Conservation (phyloP, 192 early-diverging fungal genomes). For the Fimicolochytrium jonesii region DNA sequence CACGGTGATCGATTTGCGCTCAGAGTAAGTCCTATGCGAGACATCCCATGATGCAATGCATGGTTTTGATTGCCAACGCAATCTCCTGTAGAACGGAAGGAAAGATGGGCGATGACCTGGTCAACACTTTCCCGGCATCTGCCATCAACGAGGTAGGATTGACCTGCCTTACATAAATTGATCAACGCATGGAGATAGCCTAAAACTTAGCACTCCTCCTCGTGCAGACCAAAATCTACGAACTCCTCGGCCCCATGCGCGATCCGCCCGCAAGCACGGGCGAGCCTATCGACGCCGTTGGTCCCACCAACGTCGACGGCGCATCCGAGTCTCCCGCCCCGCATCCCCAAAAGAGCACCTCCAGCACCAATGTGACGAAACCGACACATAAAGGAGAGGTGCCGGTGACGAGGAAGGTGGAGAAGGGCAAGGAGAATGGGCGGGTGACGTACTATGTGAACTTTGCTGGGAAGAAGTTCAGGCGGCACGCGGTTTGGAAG, state of each 20-base stretch:
- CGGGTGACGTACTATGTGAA: constrained; percentile 25
- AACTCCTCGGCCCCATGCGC: no score
- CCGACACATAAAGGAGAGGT: not conserved
- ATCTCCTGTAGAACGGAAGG: constrained; percentile 14
- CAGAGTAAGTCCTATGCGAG: constrained; percentile 17
- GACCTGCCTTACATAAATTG: no score
- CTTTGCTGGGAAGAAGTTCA: constrained; percentile 28
- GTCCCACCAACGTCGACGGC: no score
- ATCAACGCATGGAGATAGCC: no score
- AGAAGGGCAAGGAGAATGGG: not conserved
- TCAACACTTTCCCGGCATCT: constrained; percentile 34
- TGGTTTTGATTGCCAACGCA: not conserved
- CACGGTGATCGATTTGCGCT: constrained; percentile 44
- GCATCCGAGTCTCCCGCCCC: no score
- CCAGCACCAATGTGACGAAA: not conserved
- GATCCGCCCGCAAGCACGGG: no score
- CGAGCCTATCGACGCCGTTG: no score
- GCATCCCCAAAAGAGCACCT: not conserved
- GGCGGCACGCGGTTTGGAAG: constrained; percentile 25
- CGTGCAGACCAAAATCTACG: no score
- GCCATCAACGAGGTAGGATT: constrained; percentile 24
- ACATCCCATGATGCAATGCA: not conserved
- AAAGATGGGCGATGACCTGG: constrained; percentile 22
- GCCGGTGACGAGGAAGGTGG: not conserved
- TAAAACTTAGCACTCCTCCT: no score